Conservation (phyloP, 2,329 filamentous ascomycete genomes). For the Pseudogymnoascus destructans region DNA sequence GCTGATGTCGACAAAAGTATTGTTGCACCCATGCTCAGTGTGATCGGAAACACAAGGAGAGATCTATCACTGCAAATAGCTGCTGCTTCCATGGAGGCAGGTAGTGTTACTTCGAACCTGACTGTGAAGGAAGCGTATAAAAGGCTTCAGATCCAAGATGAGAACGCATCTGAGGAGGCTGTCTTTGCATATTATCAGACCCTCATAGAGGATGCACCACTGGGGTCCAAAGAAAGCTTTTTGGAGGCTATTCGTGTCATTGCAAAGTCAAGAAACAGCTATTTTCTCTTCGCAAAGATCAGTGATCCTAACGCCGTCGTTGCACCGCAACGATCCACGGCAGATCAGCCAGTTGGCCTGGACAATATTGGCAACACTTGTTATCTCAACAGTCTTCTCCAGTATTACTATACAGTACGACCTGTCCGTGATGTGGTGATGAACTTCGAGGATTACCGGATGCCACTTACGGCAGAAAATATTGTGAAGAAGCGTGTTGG, state of each 20-base stretch:
- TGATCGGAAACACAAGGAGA: slow-evolving; percentile 17
- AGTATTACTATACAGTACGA: slow-evolving; percentile 85
- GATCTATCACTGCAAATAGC: slow-evolving; percentile 21
- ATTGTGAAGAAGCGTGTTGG: slow-evolving; percentile 60
- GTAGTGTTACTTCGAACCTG: slow-evolving; percentile 17
- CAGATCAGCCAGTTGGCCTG: slow-evolving; percentile 66
- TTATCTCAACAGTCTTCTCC: slow-evolving; percentile 90
- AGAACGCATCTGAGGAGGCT: slow-evolving; percentile 22
- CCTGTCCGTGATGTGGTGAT: slow-evolving; percentile 70
- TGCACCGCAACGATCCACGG: slow-evolving; percentile 17
- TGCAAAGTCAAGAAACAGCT: slow-evolving; percentile 23
- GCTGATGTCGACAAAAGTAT: slow-evolving; percentile 23
- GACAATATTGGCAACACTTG: slow-evolving; percentile 96
- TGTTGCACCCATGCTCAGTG: slow-evolving; percentile 22
- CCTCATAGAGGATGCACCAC: slow-evolving; percentile 19
- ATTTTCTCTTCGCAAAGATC: slow-evolving; percentile 25
- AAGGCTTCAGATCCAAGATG: slow-evolving; percentile 22
- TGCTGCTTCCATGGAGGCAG: slow-evolving; percentile 21
- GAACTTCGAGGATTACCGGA: slow-evolving; percentile 56
- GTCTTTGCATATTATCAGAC: slow-evolving; percentile 24
- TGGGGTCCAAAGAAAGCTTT: slow-evolving; percentile 24
- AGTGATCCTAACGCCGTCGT: slow-evolving; percentile 25
- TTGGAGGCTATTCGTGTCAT: slow-evolving; percentile 24
- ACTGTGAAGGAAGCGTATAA: slow-evolving; percentile 24
- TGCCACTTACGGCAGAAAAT: slow-evolving; percentile 51